These are phyloP conservation scores for Talaromyces piceae DNA, from an alignment of 2,329 filamentous ascomycete species.

Conservation along the genomic window DNA sequence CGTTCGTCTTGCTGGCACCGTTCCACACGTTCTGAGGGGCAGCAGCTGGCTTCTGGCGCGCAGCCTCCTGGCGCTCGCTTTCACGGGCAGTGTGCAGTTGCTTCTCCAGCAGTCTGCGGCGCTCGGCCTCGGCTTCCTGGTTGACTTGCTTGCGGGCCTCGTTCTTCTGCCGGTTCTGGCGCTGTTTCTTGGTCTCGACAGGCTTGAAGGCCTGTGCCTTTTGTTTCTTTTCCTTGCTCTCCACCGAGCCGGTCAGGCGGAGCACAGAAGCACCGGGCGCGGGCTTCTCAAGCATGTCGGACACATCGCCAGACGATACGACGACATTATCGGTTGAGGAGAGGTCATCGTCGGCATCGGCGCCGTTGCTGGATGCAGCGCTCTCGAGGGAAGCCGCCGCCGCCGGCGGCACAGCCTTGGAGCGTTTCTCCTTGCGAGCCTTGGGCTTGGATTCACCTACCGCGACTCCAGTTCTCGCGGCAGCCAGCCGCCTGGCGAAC, in stretches of 20 bases:
- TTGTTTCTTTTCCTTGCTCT: slow-evolving; percentile 52
- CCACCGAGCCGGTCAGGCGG: slow-evolving; percentile 63
- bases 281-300: slow-evolving; percentile 82
- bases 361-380: slow-evolving; percentile 61
- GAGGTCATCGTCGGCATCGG: slow-evolving; percentile 73
- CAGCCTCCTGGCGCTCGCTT: slow-evolving; percentile 71
- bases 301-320: slow-evolving; percentile 56
- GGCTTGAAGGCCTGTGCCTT: slow-evolving; percentile 54
- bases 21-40: slow-evolving; percentile 47
- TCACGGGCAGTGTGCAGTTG: slow-evolving; percentile 76
- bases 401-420: slow-evolving; percentile 44
- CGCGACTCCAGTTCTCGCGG: slow-evolving; percentile 62
- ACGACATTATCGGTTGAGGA: slow-evolving; percentile 55
- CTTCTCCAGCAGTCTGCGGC: slow-evolving; percentile 69
- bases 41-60: slow-evolving; percentile 40
- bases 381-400: slow-evolving; percentile 41
- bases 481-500: slow-evolving; percentile 67
- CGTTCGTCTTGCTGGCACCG: slow-evolving; percentile 18
- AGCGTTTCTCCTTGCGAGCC: slow-evolving; percentile 61
- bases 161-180: slow-evolving; percentile 83
- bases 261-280: slow-evolving; percentile 64
- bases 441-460: slow-evolving; percentile 36
- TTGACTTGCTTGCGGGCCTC: slow-evolving; percentile 69
- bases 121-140: slow-evolving; percentile 70
- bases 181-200: slow-evolving; percentile 86